Conservation (phyloP, 768 basidiomycete species). For the Hemileccinum rubropunctum region DNA sequence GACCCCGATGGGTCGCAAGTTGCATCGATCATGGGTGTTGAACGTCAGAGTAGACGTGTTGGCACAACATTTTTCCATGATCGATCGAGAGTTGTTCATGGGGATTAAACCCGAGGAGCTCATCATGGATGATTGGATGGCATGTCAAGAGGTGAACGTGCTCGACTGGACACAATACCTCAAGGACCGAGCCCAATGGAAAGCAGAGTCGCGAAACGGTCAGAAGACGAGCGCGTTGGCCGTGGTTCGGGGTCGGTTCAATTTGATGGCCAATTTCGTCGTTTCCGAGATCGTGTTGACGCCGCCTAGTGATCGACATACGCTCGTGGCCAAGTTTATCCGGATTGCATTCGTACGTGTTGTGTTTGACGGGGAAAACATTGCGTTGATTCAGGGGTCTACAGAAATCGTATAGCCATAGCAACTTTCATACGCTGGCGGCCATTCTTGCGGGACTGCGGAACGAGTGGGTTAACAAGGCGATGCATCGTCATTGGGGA, state of each 20-base stretch:
- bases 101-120: slow-evolving; percentile 85
- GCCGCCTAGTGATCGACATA: slow-evolving; percentile 57
- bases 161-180: slow-evolving; percentile 84
- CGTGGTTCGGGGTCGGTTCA: slow-evolving; percentile 78
- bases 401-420: slow-evolving; percentile 78
- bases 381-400: background rate
- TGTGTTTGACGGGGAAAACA: background rate
- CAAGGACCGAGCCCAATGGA: slow-evolving; percentile 69
- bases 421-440: slow-evolving; percentile 75
- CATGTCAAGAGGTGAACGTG: slow-evolving; percentile 59
- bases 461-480: slow-evolving; percentile 62
- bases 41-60: slow-evolving; percentile 55
- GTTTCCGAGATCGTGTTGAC: slow-evolving; percentile 80
- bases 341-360: slow-evolving; percentile 76
- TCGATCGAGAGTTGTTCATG: slow-evolving; percentile 85
- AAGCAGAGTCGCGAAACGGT: slow-evolving; percentile 53
- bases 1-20: slow-evolving; percentile 37
- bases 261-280: slow-evolving; percentile 78
- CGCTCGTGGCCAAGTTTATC: slow-evolving; percentile 76
- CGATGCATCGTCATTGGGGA: slow-evolving; percentile 66
- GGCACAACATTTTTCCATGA: slow-evolving; percentile 80
- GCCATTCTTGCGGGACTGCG: slow-evolving; percentile 79
- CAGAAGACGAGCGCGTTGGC: slow-evolving; percentile 71
- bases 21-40: slow-evolving; percentile 74
- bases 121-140: slow-evolving; percentile 70